Conservation (phyloP, 208 protist species). For the Histomonas meleagridis region DNA sequence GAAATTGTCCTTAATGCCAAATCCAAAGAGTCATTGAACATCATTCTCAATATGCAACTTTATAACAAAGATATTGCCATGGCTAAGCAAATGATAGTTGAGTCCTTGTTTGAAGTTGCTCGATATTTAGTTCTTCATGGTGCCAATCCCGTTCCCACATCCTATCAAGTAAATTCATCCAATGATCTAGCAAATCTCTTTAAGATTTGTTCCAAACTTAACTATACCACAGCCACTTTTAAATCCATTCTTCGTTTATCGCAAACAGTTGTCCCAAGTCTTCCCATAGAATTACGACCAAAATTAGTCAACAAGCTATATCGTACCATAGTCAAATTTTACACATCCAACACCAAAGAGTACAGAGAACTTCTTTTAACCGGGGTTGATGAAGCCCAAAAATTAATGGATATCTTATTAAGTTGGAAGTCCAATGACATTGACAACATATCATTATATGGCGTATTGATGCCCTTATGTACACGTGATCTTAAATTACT, state of each 20-base stretch:
- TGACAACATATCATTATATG: neutral
- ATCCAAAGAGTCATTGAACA: neutral
- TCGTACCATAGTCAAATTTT: neutral
- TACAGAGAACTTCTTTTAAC: neutral
- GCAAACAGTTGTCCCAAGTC: neutral
- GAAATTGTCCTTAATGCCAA: neutral
- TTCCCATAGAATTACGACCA: neutral
- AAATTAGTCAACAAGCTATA: neutral
- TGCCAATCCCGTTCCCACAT: neutral
- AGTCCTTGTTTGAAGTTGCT: neutral
- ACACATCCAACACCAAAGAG: neutral
- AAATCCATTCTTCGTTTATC: neutral
- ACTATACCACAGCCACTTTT: neutral
- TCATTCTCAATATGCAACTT: too few relatives aligned
- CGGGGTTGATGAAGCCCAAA: neutral
- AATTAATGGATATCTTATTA: neutral
- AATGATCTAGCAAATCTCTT: neutral
- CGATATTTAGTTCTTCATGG: neutral
- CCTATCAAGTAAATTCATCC: neutral
- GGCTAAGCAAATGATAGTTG: neutral
- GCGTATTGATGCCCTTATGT: neutral
- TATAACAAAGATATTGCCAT: too few relatives aligned
- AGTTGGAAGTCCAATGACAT: neutral
- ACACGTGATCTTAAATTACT: neutral
- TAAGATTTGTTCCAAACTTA: neutral